Percentiles rank a stretch among this genome's conserved stretches.
These are phyloP conservation scores for Colletotrichum siamense DNA, from an alignment of 2,329 filamentous ascomycete species.

Conservation along the genomic window DNA sequence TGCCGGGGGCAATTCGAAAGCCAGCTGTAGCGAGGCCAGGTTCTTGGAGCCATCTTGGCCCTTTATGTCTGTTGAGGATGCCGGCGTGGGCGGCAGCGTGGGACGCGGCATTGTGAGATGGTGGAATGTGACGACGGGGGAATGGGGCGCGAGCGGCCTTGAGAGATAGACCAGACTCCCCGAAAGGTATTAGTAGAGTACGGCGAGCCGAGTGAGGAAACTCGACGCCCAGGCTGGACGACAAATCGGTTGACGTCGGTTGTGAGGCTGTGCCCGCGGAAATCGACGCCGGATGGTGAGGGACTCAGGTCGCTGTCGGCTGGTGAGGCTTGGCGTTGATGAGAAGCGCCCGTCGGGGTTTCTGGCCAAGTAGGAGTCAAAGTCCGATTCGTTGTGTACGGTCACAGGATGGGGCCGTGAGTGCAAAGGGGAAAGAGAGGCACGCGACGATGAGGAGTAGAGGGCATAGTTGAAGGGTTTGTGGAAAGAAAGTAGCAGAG, in stretches of 20 bases:
- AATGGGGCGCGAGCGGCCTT: not conserved
- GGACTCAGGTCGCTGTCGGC: not conserved
- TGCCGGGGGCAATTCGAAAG: slow-evolving; percentile 79
- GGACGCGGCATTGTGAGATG: slow-evolving; percentile 65
- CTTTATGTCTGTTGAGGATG: slow-evolving; percentile 80
- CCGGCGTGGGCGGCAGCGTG: slow-evolving; percentile 75
- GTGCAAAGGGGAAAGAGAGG: not conserved
- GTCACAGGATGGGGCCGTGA: not conserved
- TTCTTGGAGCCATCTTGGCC: slow-evolving; percentile 71
- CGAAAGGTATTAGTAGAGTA: not conserved
- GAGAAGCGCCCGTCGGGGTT: not conserved
- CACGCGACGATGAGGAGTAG: not conserved
- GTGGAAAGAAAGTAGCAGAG: not conserved
- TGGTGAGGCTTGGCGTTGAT: slow-evolving; percentile 1
- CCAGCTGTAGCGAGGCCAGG: slow-evolving; percentile 66
- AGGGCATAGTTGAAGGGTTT: not conserved
- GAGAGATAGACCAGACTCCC: not conserved
- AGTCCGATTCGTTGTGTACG: not conserved
- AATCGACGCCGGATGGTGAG: not conserved
- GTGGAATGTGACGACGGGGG: not conserved
- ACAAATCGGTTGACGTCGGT: not conserved
- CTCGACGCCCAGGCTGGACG: not conserved
- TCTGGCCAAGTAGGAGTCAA: not conserved
- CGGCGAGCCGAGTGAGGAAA: not conserved
- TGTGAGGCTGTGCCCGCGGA: slow-evolving; percentile 2